Base-by-base conservation (phyloP, 2,329 filamentous ascomycete species). In the Neobulgaria alba region DNA sequence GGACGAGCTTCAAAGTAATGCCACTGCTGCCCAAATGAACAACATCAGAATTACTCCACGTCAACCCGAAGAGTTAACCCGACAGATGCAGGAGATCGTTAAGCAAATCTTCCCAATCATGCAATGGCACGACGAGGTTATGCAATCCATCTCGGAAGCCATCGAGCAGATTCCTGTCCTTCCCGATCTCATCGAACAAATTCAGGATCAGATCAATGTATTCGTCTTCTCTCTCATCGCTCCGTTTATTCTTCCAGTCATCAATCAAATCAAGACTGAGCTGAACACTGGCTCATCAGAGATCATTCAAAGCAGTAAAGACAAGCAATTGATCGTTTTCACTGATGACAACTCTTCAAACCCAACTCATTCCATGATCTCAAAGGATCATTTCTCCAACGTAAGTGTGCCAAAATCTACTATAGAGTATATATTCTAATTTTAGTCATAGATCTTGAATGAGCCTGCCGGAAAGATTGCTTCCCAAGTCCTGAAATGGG, bases 141-240 rank as follows among this genome's bases (percentile, higher is more conserved):
- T 95, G 72, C 80, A 90, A 66, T 67, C 65, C 38, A 89, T 95
- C 55, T 76, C 77, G 34, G 69, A 82, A 54, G 79, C 85, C 10
- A 80, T 95, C 45, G 85, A 93, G 62, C 80, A 85, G 51, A 88
- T 95, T 30, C 89, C 89, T 0, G 72, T 94, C 29, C 68, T 95
- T 14, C 85, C 86, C 39, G 82, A 93, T 52, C 70, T 95, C 31
- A 74, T 95, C 41, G 87, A 94, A 64, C 79, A 94, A 60, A 66
- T 95, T 12, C 82, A 90, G 62, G 85, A 94, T 46, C 84, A 94
- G 63, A 72, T 95, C 49, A 92, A 84, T 39, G 66, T 90, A 54
- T 95, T 93, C 61, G 85, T 94, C 45, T 95, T 95, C 65, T 85
- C 82, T n/a, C 72, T 95, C 41, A 77, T 95, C 51, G 89, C 89